Percentiles rank a stretch among this genome's conserved stretches.
Conservation (phyloP, 805 yeast species). For the Candida yuanshanica region DNA sequence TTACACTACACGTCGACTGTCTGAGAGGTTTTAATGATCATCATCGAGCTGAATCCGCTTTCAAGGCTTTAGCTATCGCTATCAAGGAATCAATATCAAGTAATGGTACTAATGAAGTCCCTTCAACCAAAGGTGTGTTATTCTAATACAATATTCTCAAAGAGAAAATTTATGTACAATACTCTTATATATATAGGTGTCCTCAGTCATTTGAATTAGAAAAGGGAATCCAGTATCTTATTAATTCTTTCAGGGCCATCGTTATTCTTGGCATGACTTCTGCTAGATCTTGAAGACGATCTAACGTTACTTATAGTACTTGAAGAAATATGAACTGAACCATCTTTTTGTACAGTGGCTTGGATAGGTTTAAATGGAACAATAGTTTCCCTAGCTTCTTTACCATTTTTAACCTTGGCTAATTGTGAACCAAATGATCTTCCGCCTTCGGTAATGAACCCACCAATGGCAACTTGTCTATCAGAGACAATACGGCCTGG, state of each 20-base stretch:
- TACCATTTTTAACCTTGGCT: constrained; percentile 32
- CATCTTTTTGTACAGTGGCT: constrained; percentile 33
- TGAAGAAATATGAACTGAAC: constrained; percentile 23
- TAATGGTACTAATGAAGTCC: constrained; percentile 87
- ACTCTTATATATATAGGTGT: neutral
- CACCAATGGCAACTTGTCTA: constrained; percentile 50
- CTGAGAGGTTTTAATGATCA: constrained; percentile 92
- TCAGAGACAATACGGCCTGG: constrained; percentile 62
- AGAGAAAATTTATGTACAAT: neutral
- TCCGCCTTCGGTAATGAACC: constrained; percentile 36
- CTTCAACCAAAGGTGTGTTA: constrained; percentile 93
- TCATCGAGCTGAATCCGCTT: constrained; percentile 93
- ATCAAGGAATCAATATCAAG: constrained; percentile 76
- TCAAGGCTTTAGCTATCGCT: constrained; percentile 93
- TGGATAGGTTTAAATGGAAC: constrained; percentile 37
- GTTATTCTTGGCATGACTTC: too few species aligned
- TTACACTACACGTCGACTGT: constrained; percentile 93
- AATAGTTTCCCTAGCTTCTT: constrained; percentile 37
- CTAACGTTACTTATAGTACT: neutral
- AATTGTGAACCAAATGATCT: constrained; percentile 28
- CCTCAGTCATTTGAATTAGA: neutral
- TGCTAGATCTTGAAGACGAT: neutral
- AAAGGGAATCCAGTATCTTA: too few species aligned
- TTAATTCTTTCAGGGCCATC: too few species aligned
- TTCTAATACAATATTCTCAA: constrained; percentile 31